Evolutionary conservation across 2,329 filamentous ascomycete genomes (phyloP).

Genomic region (Colletotrichum spaethianum): DNA sequence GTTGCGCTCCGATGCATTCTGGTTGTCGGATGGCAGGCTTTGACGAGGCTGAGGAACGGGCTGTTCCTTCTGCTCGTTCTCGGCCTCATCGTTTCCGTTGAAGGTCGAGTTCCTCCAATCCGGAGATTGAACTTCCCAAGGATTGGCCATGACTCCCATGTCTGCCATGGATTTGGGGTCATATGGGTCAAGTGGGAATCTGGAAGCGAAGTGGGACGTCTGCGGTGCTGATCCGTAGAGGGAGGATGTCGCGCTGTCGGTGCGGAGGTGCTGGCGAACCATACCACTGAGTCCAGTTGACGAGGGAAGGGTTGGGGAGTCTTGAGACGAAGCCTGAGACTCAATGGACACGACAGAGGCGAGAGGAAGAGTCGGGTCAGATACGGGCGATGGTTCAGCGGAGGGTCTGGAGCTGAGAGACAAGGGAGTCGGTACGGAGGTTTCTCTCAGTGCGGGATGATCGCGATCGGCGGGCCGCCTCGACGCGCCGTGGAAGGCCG

Average conservation of each 20-base stretch:
- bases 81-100: constrained; percentile 11
- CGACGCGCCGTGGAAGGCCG: constrained; percentile 47
- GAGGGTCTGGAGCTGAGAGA: constrained; percentile 49
- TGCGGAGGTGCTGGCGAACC: constrained; percentile 87
- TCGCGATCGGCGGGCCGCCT: constrained; percentile 67
- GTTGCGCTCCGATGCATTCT: constrained; percentile 12
- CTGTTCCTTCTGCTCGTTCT: background rate
- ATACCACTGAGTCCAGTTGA: constrained; percentile 81
- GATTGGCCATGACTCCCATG: constrained; percentile 55
- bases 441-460: constrained; percentile 68
- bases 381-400: constrained; percentile 49
- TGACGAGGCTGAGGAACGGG: background rate
- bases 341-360: constrained; percentile 42
- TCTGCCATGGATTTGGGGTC: constrained; percentile 49
- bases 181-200: constrained; percentile 53
- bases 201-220: constrained; percentile 54
- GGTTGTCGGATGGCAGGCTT: background rate
- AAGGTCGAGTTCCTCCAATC: constrained; percentile 43
- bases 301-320: constrained; percentile 87
- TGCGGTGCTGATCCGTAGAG: constrained; percentile 72
- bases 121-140: constrained; percentile 57
- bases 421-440: constrained; percentile 60
- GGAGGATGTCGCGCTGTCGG: constrained; percentile 85
- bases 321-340: constrained; percentile 56
- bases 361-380: constrained; percentile 44